Conservation (phyloP, 106 monocot genomes). For the Posidonia australis region DNA sequence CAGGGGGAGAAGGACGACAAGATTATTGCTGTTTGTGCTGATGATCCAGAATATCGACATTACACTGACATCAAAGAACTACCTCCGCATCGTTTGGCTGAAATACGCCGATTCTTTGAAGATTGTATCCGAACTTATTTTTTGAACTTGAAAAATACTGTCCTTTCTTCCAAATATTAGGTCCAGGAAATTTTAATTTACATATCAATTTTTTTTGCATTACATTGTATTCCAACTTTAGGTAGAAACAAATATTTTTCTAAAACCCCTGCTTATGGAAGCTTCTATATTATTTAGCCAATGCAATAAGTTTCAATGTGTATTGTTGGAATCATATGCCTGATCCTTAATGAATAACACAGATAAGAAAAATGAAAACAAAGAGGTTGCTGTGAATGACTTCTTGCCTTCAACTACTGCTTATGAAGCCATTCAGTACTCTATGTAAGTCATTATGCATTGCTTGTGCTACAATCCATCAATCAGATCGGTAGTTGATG, state of each 20-base stretch:
- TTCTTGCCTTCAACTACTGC: slow-evolving; percentile 53
- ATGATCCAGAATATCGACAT: slow-evolving; percentile 83
- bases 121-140: slow-evolving; percentile 59
- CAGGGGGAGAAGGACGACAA: slow-evolving; percentile 49
- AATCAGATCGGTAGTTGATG: too few species aligned
- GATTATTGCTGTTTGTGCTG: slow-evolving; percentile 86
- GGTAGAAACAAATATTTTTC: too few species aligned
- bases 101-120: slow-evolving; percentile 88
- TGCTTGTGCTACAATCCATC: too few species aligned
- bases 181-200: too few species aligned
- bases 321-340: too few species aligned
- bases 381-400: slow-evolving; percentile 73
- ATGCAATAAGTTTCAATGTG: too few species aligned
- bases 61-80: slow-evolving; percentile 83
- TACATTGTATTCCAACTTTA: too few species aligned
- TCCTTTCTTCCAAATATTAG: too few species aligned
- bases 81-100: slow-evolving; percentile 81
- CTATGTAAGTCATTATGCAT: slow-evolving; percentile 41
- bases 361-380: slow-evolving; percentile 94
- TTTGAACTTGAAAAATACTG: too few species aligned
- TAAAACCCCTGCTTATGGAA: too few species aligned
- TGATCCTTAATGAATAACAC: slow-evolving; percentile 1
- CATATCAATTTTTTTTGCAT: too few species aligned
- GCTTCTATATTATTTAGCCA: too few species aligned
- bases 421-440: slow-evolving; percentile 53